phyloP scores from a whole-genome alignment of 1,284 basidiomycete genomes.

The Volvariella surrecta region DNA sequence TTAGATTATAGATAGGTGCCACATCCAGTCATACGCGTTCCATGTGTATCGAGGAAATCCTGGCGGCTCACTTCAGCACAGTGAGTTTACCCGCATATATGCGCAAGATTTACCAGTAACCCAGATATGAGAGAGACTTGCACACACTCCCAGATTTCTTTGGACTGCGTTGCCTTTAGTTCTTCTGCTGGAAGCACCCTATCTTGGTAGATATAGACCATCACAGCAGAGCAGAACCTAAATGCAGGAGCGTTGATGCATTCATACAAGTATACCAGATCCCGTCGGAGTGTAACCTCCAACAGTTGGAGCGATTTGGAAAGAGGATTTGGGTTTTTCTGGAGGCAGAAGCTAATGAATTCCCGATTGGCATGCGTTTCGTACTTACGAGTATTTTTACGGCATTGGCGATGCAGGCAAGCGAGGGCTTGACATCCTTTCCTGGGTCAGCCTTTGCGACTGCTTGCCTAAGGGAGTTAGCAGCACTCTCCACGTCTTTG shows the following conservation, averaged over 20 bases:
- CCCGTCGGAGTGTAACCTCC: conserved; percentile 17
- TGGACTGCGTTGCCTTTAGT: conserved; percentile 10
- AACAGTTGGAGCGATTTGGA: no score
- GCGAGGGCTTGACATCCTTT: background rate
- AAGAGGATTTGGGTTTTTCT: no score
- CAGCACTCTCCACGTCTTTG: background rate
- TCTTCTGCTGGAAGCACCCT: conserved; percentile 16
- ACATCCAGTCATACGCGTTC: conserved; percentile 14
- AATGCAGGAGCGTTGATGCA: conserved; percentile 22
- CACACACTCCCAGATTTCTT: conserved; percentile 26
- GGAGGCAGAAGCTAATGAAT: no score
- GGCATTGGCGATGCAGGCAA: background rate
- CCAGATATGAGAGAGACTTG: conserved; percentile 32
- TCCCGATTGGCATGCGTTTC: no score
- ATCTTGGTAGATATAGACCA: conserved; percentile 21
- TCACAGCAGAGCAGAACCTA: conserved; percentile 22
- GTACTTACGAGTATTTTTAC: background rate
- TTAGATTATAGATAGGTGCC: background rate
- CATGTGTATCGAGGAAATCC: conserved; percentile 13
- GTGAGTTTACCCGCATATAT: conserved; percentile 1
- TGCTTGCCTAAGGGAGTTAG: background rate
- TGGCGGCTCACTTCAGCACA: background rate
- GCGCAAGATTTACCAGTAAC: conserved; percentile 24
- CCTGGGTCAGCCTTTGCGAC: background rate
- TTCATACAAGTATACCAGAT: conserved; percentile 27